Evolutionary conservation across 1,139 yeast genomes (phyloP), one percentile per base, ranked within the genome.

Genomic region (Yamadazyma spencermartinsiae): DNA sequence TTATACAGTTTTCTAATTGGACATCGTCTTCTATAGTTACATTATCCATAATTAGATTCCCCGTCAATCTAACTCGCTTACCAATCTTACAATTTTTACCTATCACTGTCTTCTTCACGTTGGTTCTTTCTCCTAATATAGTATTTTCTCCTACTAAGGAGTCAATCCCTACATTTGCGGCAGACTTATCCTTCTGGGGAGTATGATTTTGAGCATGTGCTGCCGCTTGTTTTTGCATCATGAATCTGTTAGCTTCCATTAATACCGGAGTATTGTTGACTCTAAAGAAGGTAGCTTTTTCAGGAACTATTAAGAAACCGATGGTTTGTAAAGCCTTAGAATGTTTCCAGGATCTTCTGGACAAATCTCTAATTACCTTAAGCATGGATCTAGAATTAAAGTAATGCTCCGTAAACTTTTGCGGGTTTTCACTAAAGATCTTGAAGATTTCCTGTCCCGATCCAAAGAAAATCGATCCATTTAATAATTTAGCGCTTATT

Each of bases 271-370:
- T 68, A 53, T 82, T 86, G 58, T 88, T 88, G 37, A 84, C 74
- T 51, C 98, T 75, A 50, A 86, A 74, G 54, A 90, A 89, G 2
- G 78, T 70, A 11, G 86, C 79, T 40, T 78, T 76, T 28, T 73
- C 66, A 2, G 95, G 92, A 36, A 86, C 54, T 31, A 80, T 72
- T 45, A 82, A 71, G 48, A 86, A 69, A 3, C 84, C 82, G 25
- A 86, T 76, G 0, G 82, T 76, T 42, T 80, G 87, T 47, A 72
- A 70, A n/a, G 60, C 55, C 7, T 56, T 54, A 0, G 84, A 71
- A 57, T 89, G 96, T 52, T 76, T 78, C 98, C 98, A 92, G 3
- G 96, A 83, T 50, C 95, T 77, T 60, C 98, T 78, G 3, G 95
- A 94, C 44, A 92, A 63, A 55, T 89, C 96, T 52, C 98, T 79